Evolutionary conservation across 129 eudicot species (phyloP).

Genomic region (Centaurea solstitialis): DNA sequence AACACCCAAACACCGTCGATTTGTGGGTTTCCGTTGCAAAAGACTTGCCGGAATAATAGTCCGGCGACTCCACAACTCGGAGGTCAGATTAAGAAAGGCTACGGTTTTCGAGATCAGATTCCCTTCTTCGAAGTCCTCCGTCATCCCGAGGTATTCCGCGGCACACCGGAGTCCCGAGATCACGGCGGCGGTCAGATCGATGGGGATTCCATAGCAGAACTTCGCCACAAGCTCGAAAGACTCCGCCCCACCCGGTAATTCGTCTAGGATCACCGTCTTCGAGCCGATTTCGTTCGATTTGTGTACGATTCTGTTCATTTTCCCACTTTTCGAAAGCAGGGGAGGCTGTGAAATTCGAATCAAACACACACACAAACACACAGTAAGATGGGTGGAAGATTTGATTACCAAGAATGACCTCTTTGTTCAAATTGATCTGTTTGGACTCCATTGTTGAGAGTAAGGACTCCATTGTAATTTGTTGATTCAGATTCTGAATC

Average conservation of each 20-base stretch:
- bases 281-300: conserved; percentile 60
- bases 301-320: conserved; percentile 65
- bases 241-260: conserved; percentile 80
- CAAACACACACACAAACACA: conserved; percentile 1
- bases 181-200: conserved; percentile 69
- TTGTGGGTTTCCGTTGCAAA: too few species aligned
- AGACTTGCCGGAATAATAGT: too few species aligned
- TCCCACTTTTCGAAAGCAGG: conserved; percentile 80
- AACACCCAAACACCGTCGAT: too few species aligned
- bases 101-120: conserved; percentile 86
- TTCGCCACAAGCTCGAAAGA: conserved; percentile 90
- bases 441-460: conserved; percentile 46
- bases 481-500: conserved; percentile 71
- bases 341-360: conserved; percentile 43
- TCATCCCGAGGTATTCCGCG: conserved; percentile 91
- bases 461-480: conserved; percentile 61
- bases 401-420: conserved; percentile 90
- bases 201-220: conserved; percentile 81
- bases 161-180: conserved; percentile 85
- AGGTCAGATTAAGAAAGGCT: conserved; percentile 90
- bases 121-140: conserved; percentile 95
- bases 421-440: conserved; percentile 82
- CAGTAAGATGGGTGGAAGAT: conserved; percentile 12
- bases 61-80: too few species aligned
- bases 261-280: conserved; percentile 58